Evolutionary conservation across 2,329 filamentous ascomycete genomes (phyloP).

Genomic region (Fusarium sp.): DNA sequence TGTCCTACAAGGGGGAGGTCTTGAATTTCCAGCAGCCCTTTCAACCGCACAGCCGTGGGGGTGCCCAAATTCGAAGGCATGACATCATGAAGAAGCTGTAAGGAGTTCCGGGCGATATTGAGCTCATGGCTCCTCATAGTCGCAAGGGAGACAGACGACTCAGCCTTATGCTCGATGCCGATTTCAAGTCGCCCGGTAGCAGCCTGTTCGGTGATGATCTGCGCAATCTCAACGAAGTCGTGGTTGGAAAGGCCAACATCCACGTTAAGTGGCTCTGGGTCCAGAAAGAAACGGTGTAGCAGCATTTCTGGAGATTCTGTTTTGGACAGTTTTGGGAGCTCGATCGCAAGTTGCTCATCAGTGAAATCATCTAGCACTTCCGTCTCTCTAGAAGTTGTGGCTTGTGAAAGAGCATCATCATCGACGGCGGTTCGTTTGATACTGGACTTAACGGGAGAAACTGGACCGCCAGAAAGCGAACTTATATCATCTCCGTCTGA

Average conservation of each 20-base stretch:
- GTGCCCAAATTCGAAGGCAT: constrained; percentile 57
- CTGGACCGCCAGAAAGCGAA: constrained; percentile 59
- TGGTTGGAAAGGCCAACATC: constrained; percentile 61
- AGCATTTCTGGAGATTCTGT: constrained; percentile 60
- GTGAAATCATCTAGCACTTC: constrained; percentile 56
- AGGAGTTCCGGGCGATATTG: constrained; percentile 57
- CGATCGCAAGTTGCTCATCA: constrained; percentile 58
- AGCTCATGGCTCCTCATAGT: constrained; percentile 54
- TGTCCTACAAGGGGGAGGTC: constrained; percentile 65
- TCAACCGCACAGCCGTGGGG: constrained; percentile 51
- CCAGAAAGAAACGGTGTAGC: constrained; percentile 65
- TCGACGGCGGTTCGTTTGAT: constrained; percentile 58
- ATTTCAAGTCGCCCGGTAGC: constrained; percentile 60
- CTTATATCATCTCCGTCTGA: constrained; percentile 67
- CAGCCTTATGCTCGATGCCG: constrained; percentile 35
- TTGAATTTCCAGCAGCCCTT: constrained; percentile 64
- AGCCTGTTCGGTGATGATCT: constrained; percentile 77
- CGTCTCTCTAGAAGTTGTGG: constrained; percentile 60
- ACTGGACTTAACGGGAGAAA: constrained; percentile 60
- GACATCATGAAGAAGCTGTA: constrained; percentile 57
- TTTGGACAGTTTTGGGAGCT: constrained; percentile 59
- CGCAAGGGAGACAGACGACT: constrained; percentile 36
- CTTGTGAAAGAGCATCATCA: constrained; percentile 64
- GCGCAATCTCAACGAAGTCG: constrained; percentile 72
- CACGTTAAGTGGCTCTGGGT: constrained; percentile 63